Base-by-base conservation (phyloP, 768 basidiomycete genomes). In the Guyanaporus albipodus region DNA sequence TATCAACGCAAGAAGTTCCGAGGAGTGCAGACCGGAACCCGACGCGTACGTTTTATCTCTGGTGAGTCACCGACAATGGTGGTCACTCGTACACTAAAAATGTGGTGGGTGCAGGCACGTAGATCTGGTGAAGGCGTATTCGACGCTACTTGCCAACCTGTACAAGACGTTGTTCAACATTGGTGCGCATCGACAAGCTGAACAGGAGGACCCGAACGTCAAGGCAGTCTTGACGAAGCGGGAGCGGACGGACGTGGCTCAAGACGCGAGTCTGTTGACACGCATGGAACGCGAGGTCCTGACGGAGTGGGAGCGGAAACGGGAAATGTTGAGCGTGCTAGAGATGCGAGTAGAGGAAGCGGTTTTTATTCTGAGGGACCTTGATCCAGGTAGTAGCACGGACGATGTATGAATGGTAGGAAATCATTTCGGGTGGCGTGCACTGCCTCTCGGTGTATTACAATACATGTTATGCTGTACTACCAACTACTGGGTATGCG, bases 111-210 rank as follows among this genome's bases (percentile, higher is more conserved):
- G 55, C 46, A 96, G 94, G 95, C 85, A 86, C 64, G 87, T 96
- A 42, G 91, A 97, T 68, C 75, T 90, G 8, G 71, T 78, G 28
- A 88, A 91, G 61, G 87, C 89, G 9, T 91, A 88, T 59, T 80
- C 85, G 18, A 74, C 83, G 10, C 74, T 96, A 18, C 70, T 95
- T 14, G 78, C 78, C 24, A 80, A 80, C 54, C 70, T 94, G 28
- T 94, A 94, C 75, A 95, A 97, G 68, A 91, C 88, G 0, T 62
- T 98, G 44, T 91, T 79, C 63, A 98, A 99, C 63, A 82, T 96
- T 51, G 73, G 81, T 23, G 73, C 76, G 57, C 79, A 92, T 38
- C 76, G 84, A 50, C 76, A 80, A 50, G 77, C 82, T 5, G 94
- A 98, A 62, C 69, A 79, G 49, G 85, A 86, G 48, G 79, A 79